Percentiles rank a stretch among this genome's conserved stretches.
phyloP scores from a whole-genome alignment of 495 filamentous ascomycete genomes.

The Annulohypoxylon maeteangense region DNA sequence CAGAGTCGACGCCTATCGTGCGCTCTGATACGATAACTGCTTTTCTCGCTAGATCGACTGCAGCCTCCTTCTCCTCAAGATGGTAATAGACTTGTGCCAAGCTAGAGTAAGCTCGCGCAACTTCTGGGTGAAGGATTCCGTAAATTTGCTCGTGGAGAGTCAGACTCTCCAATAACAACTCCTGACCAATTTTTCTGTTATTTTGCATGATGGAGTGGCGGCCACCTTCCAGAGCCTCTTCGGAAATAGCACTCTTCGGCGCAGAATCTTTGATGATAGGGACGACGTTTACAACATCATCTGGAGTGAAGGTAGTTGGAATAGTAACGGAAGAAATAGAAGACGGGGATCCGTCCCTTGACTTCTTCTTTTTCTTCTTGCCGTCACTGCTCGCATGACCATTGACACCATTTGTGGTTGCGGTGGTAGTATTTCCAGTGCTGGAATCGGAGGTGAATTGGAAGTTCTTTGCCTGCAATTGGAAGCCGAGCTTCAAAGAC shows the following conservation, averaged over 20 bases:
- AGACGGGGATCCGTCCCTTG: slow-evolving; percentile 58
- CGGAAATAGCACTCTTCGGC: slow-evolving; percentile 86
- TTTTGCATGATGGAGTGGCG: slow-evolving; percentile 93
- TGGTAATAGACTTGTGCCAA: slow-evolving; percentile 95
- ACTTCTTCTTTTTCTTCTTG: slow-evolving; percentile 86
- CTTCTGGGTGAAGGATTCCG: slow-evolving; percentile 95
- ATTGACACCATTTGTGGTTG: slow-evolving; percentile 47
- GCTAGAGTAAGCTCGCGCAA: slow-evolving; percentile 92
- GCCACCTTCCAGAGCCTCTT: slow-evolving; percentile 95
- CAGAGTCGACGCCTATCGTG: slow-evolving; percentile 91
- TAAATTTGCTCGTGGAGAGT: slow-evolving; percentile 99
- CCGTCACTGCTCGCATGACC: slow-evolving; percentile 50
- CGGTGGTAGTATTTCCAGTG: slow-evolving; percentile 5
- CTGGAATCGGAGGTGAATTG: slow-evolving; percentile 63
- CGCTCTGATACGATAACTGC: slow-evolving; percentile 95
- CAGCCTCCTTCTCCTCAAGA: slow-evolving; percentile 93
- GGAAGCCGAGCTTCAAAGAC: slow-evolving; percentile 88
- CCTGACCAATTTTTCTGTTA: slow-evolving; percentile 95
- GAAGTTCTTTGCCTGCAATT: slow-evolving; percentile 86
- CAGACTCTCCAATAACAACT: slow-evolving; percentile 92
- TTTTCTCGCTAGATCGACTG: slow-evolving; percentile 95
- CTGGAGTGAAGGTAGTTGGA: slow-evolving; percentile 75
- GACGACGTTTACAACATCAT: slow-evolving; percentile 91
- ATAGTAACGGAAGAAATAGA: slow-evolving; percentile 61
- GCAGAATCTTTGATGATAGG: slow-evolving; percentile 94